Evolutionary conservation across 1,284 basidiomycete genomes (phyloP).

Genomic region (Pseudozyma tsukubaensis): DNA sequence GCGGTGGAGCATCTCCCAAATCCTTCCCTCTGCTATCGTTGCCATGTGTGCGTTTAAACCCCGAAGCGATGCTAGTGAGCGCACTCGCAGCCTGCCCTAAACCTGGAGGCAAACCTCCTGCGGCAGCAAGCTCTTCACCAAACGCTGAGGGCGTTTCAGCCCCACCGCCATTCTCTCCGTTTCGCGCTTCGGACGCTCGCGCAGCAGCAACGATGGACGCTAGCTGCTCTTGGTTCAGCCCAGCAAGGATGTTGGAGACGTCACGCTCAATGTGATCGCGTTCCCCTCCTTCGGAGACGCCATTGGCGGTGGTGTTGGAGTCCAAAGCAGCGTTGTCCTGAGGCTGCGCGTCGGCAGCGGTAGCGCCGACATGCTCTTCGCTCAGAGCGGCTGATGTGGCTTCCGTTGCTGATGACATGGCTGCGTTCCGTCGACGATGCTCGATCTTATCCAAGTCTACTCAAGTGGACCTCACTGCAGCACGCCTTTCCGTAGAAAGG

Average conservation of each 20-base stretch:
- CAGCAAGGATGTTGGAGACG: constrained; percentile 60
- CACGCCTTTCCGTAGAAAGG: too few relatives aligned
- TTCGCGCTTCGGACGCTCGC: constrained; percentile 43
- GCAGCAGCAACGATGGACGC: constrained; percentile 63
- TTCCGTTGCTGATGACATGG: constrained; percentile 23
- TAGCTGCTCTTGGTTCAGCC: constrained; percentile 61
- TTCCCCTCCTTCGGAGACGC: constrained; percentile 4
- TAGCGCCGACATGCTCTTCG: too few relatives aligned
- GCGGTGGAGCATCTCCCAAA: constrained; percentile 39
- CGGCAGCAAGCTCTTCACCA: constrained; percentile 20
- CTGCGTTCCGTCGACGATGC: constrained; percentile 1
- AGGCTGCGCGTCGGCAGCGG: background rate
- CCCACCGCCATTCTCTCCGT: constrained; percentile 1
- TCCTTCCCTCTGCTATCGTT: constrained; percentile 18
- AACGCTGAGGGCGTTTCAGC: constrained; percentile 1
- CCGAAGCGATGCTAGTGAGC: constrained; percentile 58
- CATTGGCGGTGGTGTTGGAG: constrained; percentile 3
- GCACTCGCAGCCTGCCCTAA: constrained; percentile 61
- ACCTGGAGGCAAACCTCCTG: constrained; percentile 27
- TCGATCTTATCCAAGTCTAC: too few relatives aligned
- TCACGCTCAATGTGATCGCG: constrained; percentile 56
- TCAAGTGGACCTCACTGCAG: too few relatives aligned
- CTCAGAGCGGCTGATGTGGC: constrained; percentile 2
- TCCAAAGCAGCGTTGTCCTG: constrained; percentile 19
- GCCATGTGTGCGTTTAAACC: constrained; percentile 52